Evolutionary conservation across 129 eudicot species (phyloP).

Genomic region (Flaveria bidentis): DNA sequence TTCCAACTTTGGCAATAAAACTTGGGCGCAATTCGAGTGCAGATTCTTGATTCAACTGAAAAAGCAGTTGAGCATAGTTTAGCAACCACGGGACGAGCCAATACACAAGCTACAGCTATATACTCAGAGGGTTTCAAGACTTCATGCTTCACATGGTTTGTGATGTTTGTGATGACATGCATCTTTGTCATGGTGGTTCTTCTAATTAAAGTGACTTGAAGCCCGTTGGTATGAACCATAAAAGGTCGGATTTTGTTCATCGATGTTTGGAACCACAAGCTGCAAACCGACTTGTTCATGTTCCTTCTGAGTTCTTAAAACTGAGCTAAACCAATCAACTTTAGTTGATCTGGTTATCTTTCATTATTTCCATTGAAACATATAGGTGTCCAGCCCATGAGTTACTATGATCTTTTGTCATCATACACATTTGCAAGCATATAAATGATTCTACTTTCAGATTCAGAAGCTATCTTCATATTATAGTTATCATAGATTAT

Average conservation of each 20-base stretch:
- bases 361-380: neutral
- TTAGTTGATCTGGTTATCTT: neutral
- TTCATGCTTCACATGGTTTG: slow-evolving; percentile 71
- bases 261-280: neutral
- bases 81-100: slow-evolving; percentile 87
- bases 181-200: slow-evolving; percentile 88
- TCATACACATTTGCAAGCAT: neutral
- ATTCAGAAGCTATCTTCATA: neutral
- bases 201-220: slow-evolving; percentile 70
- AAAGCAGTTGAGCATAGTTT: slow-evolving; percentile 86
- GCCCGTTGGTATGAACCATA: neutral
- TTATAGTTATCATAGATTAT: neutral
- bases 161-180: slow-evolving; percentile 63
- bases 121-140: slow-evolving; percentile 67
- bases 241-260: neutral
- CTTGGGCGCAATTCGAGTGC: slow-evolving; percentile 22
- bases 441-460: slow-evolving; percentile 2
- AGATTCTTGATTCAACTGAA: slow-evolving; percentile 95
- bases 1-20: neutral
- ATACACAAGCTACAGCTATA: slow-evolving; percentile 56
- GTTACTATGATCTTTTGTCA: neutral
- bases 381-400: neutral
- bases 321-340: neutral
- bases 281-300: neutral
- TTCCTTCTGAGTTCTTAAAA: neutral